Percentiles rank a stretch among this genome's conserved stretches.
Evolutionary conservation across 139 green algal species (phyloP).

Genomic region (Tetradesmus obliquus): DNA sequence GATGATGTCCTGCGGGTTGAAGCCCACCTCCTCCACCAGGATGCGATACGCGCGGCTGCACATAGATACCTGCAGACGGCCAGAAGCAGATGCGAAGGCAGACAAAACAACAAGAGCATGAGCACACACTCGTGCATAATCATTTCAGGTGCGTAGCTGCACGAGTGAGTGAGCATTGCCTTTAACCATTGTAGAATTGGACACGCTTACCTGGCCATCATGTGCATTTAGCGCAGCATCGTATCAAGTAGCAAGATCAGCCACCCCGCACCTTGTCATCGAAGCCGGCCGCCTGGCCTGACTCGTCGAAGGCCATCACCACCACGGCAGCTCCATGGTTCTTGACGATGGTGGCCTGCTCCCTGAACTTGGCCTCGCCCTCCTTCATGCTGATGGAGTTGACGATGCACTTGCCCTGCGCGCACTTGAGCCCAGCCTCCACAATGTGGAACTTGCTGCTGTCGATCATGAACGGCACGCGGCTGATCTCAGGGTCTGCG

Average conservation of each 20-base stretch:
- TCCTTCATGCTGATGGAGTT: constrained; percentile 99
- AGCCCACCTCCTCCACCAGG: constrained; percentile 95
- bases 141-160: no score
- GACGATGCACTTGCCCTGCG: constrained; percentile 97
- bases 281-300: constrained; percentile 88
- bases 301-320: constrained; percentile 99
- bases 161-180: no score
- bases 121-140: no score
- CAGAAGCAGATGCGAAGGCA: no score
- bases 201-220: no score
- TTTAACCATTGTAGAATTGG: no score
- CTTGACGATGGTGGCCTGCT: constrained; percentile 84
- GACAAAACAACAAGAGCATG: no score
- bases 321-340: constrained; percentile 94
- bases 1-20: constrained; percentile 97
- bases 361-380: constrained; percentile 93
- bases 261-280: no score
- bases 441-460: constrained; percentile 97
- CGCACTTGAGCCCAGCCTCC: constrained; percentile 98
- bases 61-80: constrained; percentile 93
- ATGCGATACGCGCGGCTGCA: constrained; percentile 94
- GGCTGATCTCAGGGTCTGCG: constrained; percentile 90
- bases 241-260: no score
- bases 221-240: no score
- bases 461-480: constrained; percentile 99